Base-by-base conservation (phyloP, 352 stramenopile genomes). In the Phytophthora constricta region DNA sequence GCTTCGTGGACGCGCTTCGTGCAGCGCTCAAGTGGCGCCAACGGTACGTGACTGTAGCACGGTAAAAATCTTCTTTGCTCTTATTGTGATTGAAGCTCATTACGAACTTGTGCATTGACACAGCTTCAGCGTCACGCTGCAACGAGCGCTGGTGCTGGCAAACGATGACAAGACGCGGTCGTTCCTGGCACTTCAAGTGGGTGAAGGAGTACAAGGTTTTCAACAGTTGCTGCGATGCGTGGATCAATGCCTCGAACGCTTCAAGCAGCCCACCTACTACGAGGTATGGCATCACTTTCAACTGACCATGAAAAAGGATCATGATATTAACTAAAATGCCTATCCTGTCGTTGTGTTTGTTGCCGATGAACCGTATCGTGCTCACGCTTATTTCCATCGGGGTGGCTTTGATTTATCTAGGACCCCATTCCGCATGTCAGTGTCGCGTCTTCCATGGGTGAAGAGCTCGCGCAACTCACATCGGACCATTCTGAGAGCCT, bases 401-500 rank as follows among this genome's bases (percentile, higher is more conserved):
- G 34, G 43, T 61, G 17, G 23, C 46, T 58, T 31, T 57, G 28
- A 55, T 54, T 20, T 53, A 11, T 17, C 22, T 70, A 95, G 86
- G 64, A 92, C 57, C 87, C 85, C 11, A 92, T 92, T 65, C 82
- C 85, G 34, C 87, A 95, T 72, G 74, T 92, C 57, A 95, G 87
- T 65, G 81, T 95, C 55, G 87, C 85, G 23, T 93, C 87, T 46
- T 77, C 83, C 55, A 63, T 83, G 25, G 79, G 79, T 23, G 70
- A 86, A 57, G 68, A 77, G 25, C 73, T 93, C 22, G 62, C 70
- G 33, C 50, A 74, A 45, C 70, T 87, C 43, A 66, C 80, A 62
- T 43, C 43, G 63, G 74, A 72, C 33, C 76, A 84, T 75, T 75
- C 60, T 59, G 41, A 70, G 58, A 71, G 41, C 25, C 59, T 70